Evolutionary conservation across 2,329 filamentous ascomycete genomes (phyloP).

Genomic region (Epichloe elymi): DNA sequence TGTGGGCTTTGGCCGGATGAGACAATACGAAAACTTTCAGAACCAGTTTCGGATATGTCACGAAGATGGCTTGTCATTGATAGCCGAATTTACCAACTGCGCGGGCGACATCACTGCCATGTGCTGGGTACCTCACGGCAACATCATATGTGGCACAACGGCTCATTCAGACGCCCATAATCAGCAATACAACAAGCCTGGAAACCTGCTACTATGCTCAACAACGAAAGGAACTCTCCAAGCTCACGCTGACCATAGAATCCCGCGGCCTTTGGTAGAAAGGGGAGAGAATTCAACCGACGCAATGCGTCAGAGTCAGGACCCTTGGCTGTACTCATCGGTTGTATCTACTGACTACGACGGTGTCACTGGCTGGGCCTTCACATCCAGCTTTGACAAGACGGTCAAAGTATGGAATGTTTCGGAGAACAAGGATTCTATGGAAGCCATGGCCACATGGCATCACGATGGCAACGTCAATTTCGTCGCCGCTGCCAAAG

Average conservation of each 20-base stretch:
- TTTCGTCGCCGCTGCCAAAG: conserved; percentile 43
- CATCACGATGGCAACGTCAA: conserved; percentile 45
- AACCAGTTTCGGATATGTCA: conserved; percentile 29
- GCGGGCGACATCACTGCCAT: conserved; percentile 48
- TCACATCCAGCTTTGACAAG: conserved; percentile 48
- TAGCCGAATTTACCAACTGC: conserved; percentile 45
- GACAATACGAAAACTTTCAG: conserved; percentile 30
- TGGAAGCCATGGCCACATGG: conserved; percentile 36
- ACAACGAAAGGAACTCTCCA: conserved; percentile 28
- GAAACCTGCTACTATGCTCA: conserved; percentile 46
- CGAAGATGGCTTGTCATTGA: conserved; percentile 39
- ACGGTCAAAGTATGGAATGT: conserved; percentile 48
- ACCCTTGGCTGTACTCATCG: conserved; percentile 51
- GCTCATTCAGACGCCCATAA: conserved; percentile 50
- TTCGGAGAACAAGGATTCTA: conserved; percentile 22
- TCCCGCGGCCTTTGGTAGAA: conserved; percentile 38
- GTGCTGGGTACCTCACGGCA: conserved; percentile 40
- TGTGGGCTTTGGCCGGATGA: conserved; percentile 26
- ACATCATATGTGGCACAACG: conserved; percentile 48
- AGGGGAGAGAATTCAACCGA: conserved; percentile 41
- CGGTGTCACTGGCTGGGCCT: conserved; percentile 29
- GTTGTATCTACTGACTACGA: conserved; percentile 50
- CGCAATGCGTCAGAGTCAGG: conserved; percentile 45
- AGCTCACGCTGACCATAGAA: conserved; percentile 43
- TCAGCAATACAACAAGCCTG: conserved; percentile 53